Evolutionary conservation across 345 rosid species (phyloP).

Genomic region (Lumnitzera racemosa): DNA sequence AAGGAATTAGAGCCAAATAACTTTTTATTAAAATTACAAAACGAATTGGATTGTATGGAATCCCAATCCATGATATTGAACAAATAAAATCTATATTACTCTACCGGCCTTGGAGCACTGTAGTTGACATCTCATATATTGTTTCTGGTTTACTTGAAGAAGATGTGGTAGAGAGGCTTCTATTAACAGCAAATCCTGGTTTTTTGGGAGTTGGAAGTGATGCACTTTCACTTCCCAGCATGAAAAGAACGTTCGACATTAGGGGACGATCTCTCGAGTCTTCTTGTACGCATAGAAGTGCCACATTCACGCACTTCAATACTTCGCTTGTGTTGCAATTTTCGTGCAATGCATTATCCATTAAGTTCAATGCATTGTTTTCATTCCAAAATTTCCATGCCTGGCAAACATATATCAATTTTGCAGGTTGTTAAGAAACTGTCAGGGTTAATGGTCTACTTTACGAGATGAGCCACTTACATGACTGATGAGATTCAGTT

Average conservation of each 20-base stretch:
- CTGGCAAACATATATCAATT: neutral
- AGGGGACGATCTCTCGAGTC: conserved; percentile 22
- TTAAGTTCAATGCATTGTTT: neutral
- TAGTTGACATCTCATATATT: too few relatives aligned
- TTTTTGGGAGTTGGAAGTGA: conserved; percentile 18
- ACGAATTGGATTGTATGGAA: too few relatives aligned
- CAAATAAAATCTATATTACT: too few relatives aligned
- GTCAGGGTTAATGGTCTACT: neutral
- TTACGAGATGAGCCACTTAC: neutral
- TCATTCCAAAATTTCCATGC: conserved; percentile 1
- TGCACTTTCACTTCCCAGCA: conserved; percentile 16
- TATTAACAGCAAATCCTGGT: conserved; percentile 19
- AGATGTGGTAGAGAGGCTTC: neutral
- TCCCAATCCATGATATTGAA: too few relatives aligned
- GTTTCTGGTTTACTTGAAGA: too few relatives aligned
- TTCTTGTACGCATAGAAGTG: conserved; percentile 26
- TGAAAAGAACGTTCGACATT: conserved; percentile 16
- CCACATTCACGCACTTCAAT: conserved; percentile 17
- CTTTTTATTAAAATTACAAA: too few relatives aligned
- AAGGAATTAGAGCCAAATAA: too few relatives aligned
- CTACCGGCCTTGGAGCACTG: too few relatives aligned
- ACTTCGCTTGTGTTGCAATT: conserved; percentile 7
- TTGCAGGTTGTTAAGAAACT: neutral
- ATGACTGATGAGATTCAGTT: neutral
- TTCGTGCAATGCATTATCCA: neutral